Percentiles rank a stretch among this genome's conserved stretches.
phyloP scores from a whole-genome alignment of 202 grass and related monocot genomes.

The Miscanthus sacchariflorus region DNA sequence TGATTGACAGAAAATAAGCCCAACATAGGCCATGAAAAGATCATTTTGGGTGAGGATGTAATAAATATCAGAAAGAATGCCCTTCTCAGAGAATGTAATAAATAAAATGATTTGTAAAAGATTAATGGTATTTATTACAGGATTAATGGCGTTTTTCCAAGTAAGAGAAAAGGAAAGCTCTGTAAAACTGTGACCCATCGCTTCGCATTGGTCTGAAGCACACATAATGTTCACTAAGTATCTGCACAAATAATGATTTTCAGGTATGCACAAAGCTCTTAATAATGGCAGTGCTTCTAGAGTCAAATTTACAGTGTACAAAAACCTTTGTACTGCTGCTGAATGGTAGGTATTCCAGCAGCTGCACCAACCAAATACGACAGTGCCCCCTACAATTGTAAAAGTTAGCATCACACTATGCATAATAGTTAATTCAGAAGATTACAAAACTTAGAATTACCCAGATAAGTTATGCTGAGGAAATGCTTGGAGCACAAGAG shows the following conservation, averaged over 20 bases:
- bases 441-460: constrained; percentile 1
- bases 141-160: no score
- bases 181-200: constrained; percentile 35
- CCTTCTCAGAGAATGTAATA: no score
- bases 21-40: no score
- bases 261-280: background rate
- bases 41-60: no score
- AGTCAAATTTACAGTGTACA: background rate
- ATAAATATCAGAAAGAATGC: no score
- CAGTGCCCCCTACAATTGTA: constrained; percentile 17
- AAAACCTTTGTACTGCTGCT: constrained; percentile 34
- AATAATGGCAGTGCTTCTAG: background rate
- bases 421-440: constrained; percentile 27
- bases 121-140: no score
- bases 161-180: constrained; percentile 48
- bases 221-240: constrained; percentile 40
- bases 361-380: background rate
- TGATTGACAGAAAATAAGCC: no score
- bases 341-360: background rate
- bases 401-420: background rate
- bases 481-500: background rate
- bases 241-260: constrained; percentile 22
- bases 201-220: background rate
- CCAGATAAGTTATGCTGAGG: background rate
- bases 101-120: no score